phyloP scores from a whole-genome alignment of 768 basidiomycete genomes.

The Serpula lacrymans region DNA sequence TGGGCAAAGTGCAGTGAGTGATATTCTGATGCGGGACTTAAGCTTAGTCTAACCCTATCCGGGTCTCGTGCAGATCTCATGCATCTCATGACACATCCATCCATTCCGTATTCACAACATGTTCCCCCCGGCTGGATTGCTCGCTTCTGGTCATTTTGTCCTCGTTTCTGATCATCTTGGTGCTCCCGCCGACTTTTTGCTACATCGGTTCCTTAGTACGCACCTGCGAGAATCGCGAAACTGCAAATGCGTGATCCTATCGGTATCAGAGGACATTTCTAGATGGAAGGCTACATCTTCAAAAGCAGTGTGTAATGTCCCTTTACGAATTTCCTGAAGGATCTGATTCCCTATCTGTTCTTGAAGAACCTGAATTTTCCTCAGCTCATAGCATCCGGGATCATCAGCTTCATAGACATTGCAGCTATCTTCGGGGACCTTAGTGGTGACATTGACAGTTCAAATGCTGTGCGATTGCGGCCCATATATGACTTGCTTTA shows the following conservation, averaged over 20 bases:
- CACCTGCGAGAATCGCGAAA: constrained; percentile 46
- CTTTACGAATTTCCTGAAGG: neutral
- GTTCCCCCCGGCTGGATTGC: constrained; percentile 52
- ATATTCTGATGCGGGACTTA: too few relatives aligned
- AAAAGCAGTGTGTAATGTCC: constrained; percentile 51
- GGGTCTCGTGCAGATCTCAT: too few relatives aligned
- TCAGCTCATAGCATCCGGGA: constrained; percentile 28
- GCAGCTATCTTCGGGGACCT: constrained; percentile 14
- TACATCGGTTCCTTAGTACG: constrained; percentile 50
- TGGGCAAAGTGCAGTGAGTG: too few relatives aligned
- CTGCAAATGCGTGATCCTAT: constrained; percentile 48
- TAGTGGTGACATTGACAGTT: constrained; percentile 7
- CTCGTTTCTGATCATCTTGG: constrained; percentile 69
- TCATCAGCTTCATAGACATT: constrained; percentile 57
- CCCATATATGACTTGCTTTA: constrained; percentile 35
- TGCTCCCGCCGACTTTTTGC: constrained; percentile 70
- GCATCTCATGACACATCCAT: too few relatives aligned
- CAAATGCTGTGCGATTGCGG: constrained; percentile 19
- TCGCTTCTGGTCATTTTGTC: constrained; percentile 47
- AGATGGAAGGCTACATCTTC: constrained; percentile 63
- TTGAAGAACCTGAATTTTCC: constrained; percentile 31
- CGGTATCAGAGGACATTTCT: constrained; percentile 51
- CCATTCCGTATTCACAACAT: too few relatives aligned
- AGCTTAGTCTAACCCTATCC: too few relatives aligned
- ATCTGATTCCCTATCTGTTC: neutral